Evolutionary conservation across 1,284 basidiomycete species (phyloP).

Genomic region (Apiotrichum akiyoshidainum): DNA sequence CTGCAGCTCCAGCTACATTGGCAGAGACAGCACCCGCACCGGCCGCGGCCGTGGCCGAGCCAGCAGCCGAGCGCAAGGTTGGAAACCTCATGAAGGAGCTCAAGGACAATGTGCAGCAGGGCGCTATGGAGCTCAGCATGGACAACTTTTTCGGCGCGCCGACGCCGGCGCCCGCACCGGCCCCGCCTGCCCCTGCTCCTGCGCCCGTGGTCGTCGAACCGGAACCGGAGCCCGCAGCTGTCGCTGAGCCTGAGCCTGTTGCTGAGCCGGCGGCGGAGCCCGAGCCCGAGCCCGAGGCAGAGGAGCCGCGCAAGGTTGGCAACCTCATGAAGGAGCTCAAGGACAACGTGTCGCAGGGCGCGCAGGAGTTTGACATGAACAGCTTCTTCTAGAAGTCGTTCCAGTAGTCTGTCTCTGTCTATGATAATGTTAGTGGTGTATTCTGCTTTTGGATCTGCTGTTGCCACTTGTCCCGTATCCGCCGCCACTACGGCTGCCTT

Average conservation of each 20-base stretch:
- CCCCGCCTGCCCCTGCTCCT: background rate
- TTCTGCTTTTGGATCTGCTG: no score
- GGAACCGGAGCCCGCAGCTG: background rate
- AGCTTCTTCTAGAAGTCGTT: background rate
- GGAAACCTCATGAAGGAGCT: slow-evolving; percentile 65
- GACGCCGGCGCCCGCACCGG: no score
- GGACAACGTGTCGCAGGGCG: slow-evolving; percentile 49
- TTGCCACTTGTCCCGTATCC: no score
- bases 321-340: slow-evolving; percentile 60
- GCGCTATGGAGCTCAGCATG: slow-evolving; percentile 51
- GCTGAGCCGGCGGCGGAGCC: no score
- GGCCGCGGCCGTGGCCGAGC: background rate
- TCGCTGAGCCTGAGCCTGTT: no score
- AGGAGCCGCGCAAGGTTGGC: slow-evolving; percentile 61
- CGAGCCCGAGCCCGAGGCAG: no score
- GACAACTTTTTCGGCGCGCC: slow-evolving; percentile 38
- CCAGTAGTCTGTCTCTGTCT: no score
- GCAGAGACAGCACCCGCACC: background rate
- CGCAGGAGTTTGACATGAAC: slow-evolving; percentile 50
- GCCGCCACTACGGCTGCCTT: no score
- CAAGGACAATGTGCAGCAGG: slow-evolving; percentile 48
- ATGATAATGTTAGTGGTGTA: no score
- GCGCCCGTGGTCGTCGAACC: background rate
- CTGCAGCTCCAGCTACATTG: background rate
- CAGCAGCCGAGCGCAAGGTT: slow-evolving; percentile 56